These are phyloP conservation scores for Verticillium klebahnii DNA, from an alignment of 2,329 filamentous ascomycete genomes.

Conservation along the genomic window DNA sequence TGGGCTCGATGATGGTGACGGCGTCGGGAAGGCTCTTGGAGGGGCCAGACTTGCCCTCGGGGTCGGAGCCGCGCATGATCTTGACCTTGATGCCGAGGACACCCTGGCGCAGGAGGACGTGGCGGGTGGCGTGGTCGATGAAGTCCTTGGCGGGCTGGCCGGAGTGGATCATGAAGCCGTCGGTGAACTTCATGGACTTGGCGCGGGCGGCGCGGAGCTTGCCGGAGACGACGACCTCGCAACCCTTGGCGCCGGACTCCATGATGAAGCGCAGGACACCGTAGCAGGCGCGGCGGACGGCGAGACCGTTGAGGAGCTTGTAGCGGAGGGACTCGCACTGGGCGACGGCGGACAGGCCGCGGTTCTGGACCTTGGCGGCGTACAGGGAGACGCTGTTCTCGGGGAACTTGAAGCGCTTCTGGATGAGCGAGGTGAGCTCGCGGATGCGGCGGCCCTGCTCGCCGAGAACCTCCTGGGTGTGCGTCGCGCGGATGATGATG, in stretches of 20 bases:
- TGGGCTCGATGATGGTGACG: slow-evolving; percentile 99
- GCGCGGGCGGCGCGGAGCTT: slow-evolving; percentile 98
- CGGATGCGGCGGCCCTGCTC: slow-evolving; percentile 99
- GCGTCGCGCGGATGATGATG: slow-evolving; percentile 99
- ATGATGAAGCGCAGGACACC: slow-evolving; percentile 99
- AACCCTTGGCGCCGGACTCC: slow-evolving; percentile 99
- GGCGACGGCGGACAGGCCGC: slow-evolving; percentile 98
- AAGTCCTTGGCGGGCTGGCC: slow-evolving; percentile 99
- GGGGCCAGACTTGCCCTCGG: slow-evolving; percentile 97
- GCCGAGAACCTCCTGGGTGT: slow-evolving; percentile 99
- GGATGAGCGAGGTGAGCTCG: slow-evolving; percentile 99
- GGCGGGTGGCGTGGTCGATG: slow-evolving; percentile 96
- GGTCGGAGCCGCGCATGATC: slow-evolving; percentile 99
- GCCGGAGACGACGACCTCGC: slow-evolving; percentile 98
- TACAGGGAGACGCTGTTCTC: slow-evolving; percentile 99
- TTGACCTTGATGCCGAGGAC: slow-evolving; percentile 99
- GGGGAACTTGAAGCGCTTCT: slow-evolving; percentile 99
- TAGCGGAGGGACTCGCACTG: slow-evolving; percentile 99
- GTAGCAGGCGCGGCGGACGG: slow-evolving; percentile 98
- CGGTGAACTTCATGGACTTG: slow-evolving; percentile 99
- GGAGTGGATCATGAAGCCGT: slow-evolving; percentile 99
- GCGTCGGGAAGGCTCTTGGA: slow-evolving; percentile 97
- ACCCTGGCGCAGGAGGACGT: slow-evolving; percentile 99
- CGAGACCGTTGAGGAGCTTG: slow-evolving; percentile 99
- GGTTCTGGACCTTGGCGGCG: slow-evolving; percentile 99